A percentile compares a stretch with the other conserved stretches of the same genome.
phyloP scores from a whole-genome alignment of 1,284 basidiomycete species.

The Prillingera fragicola region DNA sequence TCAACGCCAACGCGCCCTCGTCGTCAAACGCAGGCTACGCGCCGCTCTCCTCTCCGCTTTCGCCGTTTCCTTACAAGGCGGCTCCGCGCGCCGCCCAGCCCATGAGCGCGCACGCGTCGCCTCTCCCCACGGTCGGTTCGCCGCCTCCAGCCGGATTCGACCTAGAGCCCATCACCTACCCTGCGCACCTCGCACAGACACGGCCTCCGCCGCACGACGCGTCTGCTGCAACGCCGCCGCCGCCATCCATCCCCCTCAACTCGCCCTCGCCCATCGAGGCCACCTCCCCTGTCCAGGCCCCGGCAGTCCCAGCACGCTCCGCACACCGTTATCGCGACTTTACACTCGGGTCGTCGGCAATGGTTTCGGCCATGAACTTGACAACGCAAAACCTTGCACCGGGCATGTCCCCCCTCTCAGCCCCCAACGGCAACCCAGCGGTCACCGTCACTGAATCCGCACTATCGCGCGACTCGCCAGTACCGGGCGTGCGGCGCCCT shows the following conservation, averaged over 20 bases:
- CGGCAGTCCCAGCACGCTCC: conserved; percentile 14
- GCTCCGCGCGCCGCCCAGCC: no score
- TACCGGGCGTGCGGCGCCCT: conserved; percentile 4
- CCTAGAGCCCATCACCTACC: conserved; percentile 30
- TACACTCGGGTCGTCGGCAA: conserved; percentile 8
- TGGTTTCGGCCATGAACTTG: conserved; percentile 14
- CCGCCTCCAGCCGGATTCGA: conserved; percentile 10
- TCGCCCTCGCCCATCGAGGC: background rate
- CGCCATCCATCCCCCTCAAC: conserved; percentile 5
- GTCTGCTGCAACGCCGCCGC: background rate
- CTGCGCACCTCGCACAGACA: conserved; percentile 27
- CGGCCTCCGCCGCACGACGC: conserved; percentile 12
- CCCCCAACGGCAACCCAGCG: background rate
- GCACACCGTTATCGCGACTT: conserved; percentile 18
- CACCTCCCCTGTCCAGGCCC: conserved; percentile 1
- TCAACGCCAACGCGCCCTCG: no score
- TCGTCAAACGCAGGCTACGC: no score
- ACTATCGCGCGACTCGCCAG: no score
- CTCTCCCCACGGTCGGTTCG: background rate
- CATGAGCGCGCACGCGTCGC: no score
- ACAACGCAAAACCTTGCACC: conserved; percentile 5
- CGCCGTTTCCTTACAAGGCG: no score
- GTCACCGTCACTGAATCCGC: no score
- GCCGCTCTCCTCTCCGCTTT: no score
- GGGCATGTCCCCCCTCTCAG: background rate